phyloP scores from a whole-genome alignment of 129 eudicot species.

The Apium graveolens region DNA sequence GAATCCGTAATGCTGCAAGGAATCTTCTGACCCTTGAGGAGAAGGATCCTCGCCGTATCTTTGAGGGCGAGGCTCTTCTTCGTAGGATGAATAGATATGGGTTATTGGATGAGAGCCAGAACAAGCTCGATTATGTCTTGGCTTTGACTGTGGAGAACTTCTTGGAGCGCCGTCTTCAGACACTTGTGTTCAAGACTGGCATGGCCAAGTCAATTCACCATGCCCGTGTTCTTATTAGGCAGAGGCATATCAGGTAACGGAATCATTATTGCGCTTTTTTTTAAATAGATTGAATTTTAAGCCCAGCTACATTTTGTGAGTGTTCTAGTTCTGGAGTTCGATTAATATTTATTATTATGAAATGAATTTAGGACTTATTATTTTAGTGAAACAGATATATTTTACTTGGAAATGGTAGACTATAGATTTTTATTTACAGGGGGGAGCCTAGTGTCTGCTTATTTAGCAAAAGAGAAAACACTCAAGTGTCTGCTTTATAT shows the following conservation, averaged over 20 bases:
- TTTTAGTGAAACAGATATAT: neutral
- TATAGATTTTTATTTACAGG: neutral
- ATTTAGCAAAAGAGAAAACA: too few relatives aligned
- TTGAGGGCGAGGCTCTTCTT: conserved; percentile 46
- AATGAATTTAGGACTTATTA: neutral
- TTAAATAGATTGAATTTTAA: neutral
- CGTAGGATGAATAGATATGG: conserved; percentile 37
- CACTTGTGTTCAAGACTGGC: conserved; percentile 36
- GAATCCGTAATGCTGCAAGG: conserved; percentile 41
- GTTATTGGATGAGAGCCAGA: conserved; percentile 32
- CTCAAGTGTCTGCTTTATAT: neutral
- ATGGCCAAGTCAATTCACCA: conserved; percentile 41
- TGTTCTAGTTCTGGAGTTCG: neutral
- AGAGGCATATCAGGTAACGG: conserved; percentile 38
- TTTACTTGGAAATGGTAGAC: neutral
- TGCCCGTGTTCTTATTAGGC: conserved; percentile 39
- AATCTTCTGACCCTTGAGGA: conserved; percentile 32
- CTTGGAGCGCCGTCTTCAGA: conserved; percentile 37
- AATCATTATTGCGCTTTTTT: neutral
- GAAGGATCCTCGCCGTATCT: conserved; percentile 33
- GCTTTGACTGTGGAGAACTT: conserved; percentile 44
- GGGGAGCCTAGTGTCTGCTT: too few relatives aligned
- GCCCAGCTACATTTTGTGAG: neutral
- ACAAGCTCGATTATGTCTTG: conserved; percentile 45
- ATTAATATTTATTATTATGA: neutral